Conservation (phyloP, 2,329 filamentous ascomycete species). For the Sclerotinia minor region DNA sequence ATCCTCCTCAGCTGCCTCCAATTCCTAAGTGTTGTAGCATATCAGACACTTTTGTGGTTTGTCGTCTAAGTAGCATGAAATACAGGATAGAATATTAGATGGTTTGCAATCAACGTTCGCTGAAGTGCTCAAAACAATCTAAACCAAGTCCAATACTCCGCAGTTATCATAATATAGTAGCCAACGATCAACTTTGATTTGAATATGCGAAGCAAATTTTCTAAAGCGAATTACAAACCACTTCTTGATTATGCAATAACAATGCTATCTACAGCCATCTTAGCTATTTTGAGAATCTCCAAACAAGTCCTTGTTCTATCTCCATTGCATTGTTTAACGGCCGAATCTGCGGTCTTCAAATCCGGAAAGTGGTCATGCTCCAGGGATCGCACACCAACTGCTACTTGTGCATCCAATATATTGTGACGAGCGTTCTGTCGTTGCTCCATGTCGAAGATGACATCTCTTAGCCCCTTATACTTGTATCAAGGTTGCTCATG, state of each 20-base stretch:
- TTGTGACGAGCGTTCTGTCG: conserved; percentile 52
- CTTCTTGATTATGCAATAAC: conserved; percentile 49
- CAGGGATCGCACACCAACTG: conserved; percentile 42
- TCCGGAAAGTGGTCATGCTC: conserved; percentile 7
- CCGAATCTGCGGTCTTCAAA: conserved; percentile 31
- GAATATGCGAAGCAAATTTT: background rate
- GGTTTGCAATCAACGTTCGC: background rate
- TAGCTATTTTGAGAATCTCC: conserved; percentile 55
- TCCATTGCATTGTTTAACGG: conserved; percentile 29
- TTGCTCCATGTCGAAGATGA: conserved; percentile 55
- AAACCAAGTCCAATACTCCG: background rate
- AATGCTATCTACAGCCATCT: conserved; percentile 54
- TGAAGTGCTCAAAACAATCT: background rate
- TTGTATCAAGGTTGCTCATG: conserved; percentile 39
- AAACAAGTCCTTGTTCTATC: conserved; percentile 49
- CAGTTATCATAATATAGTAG: background rate
- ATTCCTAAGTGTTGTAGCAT: background rate
- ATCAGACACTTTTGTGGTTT: background rate
- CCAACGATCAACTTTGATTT: background rate
- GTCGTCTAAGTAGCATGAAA: background rate
- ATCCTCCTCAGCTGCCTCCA: background rate
- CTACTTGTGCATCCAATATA: conserved; percentile 49
- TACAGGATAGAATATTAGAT: background rate
- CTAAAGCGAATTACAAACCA: background rate
- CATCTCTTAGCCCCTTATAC: conserved; percentile 55